Conservation (phyloP, 371 early-diverging fungal genomes). For the Smittium mucronatum region DNA sequence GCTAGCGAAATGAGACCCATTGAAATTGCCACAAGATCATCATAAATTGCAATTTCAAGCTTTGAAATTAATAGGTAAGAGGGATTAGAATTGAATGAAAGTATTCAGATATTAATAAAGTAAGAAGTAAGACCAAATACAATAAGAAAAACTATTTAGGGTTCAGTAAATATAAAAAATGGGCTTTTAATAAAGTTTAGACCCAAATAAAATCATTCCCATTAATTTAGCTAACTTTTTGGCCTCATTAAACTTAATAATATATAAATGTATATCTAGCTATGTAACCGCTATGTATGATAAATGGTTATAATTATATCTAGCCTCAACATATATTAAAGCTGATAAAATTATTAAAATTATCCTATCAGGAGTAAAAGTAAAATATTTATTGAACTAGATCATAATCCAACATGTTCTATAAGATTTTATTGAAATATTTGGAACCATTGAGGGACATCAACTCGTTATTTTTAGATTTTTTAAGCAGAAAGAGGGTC, state of each 20-base stretch:
- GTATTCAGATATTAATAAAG: background rate
- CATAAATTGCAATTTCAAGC: background rate
- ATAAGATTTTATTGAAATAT: background rate
- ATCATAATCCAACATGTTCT: background rate
- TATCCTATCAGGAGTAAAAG: background rate
- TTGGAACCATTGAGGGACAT: background rate
- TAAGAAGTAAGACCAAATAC: background rate
- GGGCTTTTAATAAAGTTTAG: background rate
- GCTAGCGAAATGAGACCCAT: background rate
- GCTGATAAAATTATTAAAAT: background rate
- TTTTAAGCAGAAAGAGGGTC: background rate
- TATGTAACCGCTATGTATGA: background rate
- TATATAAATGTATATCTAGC: background rate
- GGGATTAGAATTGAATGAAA: background rate
- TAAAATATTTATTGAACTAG: background rate
- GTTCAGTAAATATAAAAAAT: background rate
- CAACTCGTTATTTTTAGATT: background rate
- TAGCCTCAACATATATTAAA: background rate
- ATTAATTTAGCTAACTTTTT: background rate
- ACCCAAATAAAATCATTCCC: background rate
- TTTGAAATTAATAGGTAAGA: background rate
- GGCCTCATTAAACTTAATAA: background rate
- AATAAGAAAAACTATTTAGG: background rate
- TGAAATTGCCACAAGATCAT: background rate
- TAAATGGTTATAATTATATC: background rate